Conservation (phyloP, 306 rosid species). For the Hippophae gyantsensis region DNA sequence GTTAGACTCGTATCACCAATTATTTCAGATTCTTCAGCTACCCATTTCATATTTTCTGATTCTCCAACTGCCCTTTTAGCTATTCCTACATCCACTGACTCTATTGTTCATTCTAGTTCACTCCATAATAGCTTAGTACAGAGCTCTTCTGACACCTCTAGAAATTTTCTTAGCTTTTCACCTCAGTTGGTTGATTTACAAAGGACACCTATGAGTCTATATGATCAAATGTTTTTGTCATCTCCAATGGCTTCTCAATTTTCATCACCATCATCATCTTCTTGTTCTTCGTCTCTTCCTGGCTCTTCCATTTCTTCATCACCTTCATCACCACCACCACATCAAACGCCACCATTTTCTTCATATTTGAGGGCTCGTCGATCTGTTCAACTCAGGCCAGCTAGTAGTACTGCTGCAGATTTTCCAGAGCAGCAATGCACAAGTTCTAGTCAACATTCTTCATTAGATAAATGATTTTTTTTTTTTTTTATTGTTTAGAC, state of each 20-base stretch:
- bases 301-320: not conserved
- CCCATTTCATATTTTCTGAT: conserved; percentile 9
- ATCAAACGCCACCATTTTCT: too few species aligned
- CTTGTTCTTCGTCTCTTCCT: conserved; percentile 11
- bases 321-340: conserved; percentile 4
- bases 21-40: conserved; percentile 3
- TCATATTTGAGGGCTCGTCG: not conserved
- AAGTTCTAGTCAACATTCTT: conserved; percentile 5
- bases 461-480: not conserved
- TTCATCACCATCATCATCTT: conserved; percentile 10
- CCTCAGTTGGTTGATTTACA: not conserved
- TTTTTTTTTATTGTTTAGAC: too few species aligned
- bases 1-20: conserved; percentile 24
- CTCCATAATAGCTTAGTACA: conserved; percentile 9
- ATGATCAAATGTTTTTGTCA: conserved; percentile 22
- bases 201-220: conserved; percentile 15
- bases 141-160: conserved; percentile 2
- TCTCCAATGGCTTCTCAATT: conserved; percentile 8
- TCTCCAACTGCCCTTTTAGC: conserved; percentile 25
- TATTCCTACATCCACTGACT: conserved; percentile 32
- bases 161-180: not conserved
- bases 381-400: conserved; percentile 1
- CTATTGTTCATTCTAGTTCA: conserved; percentile 33
- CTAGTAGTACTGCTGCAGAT: conserved; percentile 2
- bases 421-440: not conserved